These are phyloP conservation scores for Stephania cephalantha DNA, from an alignment of 164 flowering plant species.

Conservation along the genomic window DNA sequence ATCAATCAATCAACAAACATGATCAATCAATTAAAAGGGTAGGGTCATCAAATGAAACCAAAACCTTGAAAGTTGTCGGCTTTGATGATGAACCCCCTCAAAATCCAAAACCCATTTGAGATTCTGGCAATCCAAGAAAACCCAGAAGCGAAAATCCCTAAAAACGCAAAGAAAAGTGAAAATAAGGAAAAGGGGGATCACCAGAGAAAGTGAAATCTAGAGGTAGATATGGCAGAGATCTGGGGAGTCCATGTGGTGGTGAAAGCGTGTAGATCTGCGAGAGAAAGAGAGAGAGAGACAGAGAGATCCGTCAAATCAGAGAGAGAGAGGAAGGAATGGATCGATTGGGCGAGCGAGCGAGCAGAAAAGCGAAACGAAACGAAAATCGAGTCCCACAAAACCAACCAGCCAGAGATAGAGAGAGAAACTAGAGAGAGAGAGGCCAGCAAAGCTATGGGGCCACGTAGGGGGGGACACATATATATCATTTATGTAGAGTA, in stretches of 20 bases:
- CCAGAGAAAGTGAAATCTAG: not conserved
- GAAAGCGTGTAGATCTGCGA: conserved; percentile 25
- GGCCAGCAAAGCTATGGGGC: conserved; percentile 27
- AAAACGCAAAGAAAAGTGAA: not conserved
- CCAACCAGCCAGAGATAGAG: conserved; percentile 15
- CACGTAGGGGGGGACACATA: not conserved
- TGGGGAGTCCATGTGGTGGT: conserved; percentile 17
- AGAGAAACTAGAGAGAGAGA: conserved; percentile 1
- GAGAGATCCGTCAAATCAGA: conserved; percentile 23
- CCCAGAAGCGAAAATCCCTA: conserved; percentile 12
- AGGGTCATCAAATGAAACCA: conserved; percentile 2
- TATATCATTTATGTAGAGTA: not conserved
- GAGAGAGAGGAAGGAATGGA: not conserved
- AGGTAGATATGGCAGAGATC: conserved; percentile 17
- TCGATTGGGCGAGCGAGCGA: conserved; percentile 7
- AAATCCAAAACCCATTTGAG: conserved; percentile 7
- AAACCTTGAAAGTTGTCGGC: conserved; percentile 4
- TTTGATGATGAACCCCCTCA: not conserved
- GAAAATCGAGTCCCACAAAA: conserved; percentile 20
- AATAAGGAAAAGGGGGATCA: not conserved
- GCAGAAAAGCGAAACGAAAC: not conserved
- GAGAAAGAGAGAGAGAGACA: conserved; percentile 13
- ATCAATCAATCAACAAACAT: not conserved
- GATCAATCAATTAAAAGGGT: not conserved
- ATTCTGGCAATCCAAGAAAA: not conserved